Conservation (phyloP, 768 basidiomycete species). For the Exidia glandulosa region DNA sequence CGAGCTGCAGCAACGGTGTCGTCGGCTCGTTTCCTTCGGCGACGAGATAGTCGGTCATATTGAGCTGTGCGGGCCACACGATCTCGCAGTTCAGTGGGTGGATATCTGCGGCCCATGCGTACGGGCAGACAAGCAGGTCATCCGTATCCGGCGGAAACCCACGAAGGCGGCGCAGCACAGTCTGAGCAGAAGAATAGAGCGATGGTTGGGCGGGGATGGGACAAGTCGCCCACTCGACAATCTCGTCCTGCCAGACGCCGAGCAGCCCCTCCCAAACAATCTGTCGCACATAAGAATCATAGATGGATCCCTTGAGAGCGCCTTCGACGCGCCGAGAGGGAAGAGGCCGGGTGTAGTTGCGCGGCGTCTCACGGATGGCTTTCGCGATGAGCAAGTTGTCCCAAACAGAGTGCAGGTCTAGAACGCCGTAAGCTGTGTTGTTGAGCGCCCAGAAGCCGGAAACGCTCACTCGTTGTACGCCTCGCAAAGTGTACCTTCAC, state of each 20-base stretch:
- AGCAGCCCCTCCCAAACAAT: conserved; percentile 79
- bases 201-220: conserved; percentile 23
- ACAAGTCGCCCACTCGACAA: conserved; percentile 59
- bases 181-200: neutral
- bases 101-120: conserved; percentile 62
- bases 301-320: conserved; percentile 66
- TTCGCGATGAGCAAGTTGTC: conserved; percentile 75
- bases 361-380: conserved; percentile 56
- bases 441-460: neutral
- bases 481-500: conserved; percentile 65
- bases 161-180: neutral
- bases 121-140: conserved; percentile 58
- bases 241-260: conserved; percentile 49
- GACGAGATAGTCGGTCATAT: conserved; percentile 31
- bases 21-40: conserved; percentile 10
- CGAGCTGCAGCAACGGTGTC: conserved; percentile 51
- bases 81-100: conserved; percentile 74
- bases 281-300: conserved; percentile 78
- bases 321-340: conserved; percentile 56
- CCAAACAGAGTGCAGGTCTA: conserved; percentile 84
- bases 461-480: conserved; percentile 51
- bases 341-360: conserved; percentile 69
- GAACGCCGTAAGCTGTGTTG: neutral
- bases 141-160: conserved; percentile 23
- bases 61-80: conserved; percentile 67